Evolutionary conservation across 1,139 yeast genomes (phyloP), one percentile per base, ranked within the genome.

Genomic region (Suhomyces maxii): DNA sequence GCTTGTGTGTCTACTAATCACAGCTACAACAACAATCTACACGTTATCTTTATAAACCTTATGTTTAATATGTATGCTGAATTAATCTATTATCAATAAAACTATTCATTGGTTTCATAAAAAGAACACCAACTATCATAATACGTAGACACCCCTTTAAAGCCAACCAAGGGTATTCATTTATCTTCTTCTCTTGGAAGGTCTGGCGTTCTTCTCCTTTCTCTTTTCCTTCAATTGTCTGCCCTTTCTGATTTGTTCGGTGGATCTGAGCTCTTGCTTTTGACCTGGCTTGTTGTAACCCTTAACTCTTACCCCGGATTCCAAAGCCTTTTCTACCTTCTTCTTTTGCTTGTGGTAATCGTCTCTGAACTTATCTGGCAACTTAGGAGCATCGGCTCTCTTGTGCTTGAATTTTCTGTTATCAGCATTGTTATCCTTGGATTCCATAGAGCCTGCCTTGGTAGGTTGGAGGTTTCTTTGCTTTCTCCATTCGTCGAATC

Each of bases 401-500:
- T 83, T 84, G 63, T 95, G 99, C 65, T 84, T 82, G 74, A 82
- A 87, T 56, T 75, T 76, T 57, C 79, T 79, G 42, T 70, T 69
- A 37, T 50, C 44, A 39, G 63, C 65, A 32, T 57, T 58, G 33
- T 50, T 52, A 3, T 59, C 58, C 34, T 61, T 60, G 6, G 57
- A 56, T 36, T 84, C 89, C 51, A 71, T 61, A 1, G 83, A 67
- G 7, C 90, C 90, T 32, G 76, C 80, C 55, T 79, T 42, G 14
- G 64, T 56, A 36, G 82, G 76, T 36, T 71, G 69, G 48, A 82
- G 61, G 58, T 83, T 84, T 64, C 90, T 81, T 38, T 83, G 82
- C 55, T 84, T 79, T 61, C 85, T 86, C 99, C 98, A 93, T 43
- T 85, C 86, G 49, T 90, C 97, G 61, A 82, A 93, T 57, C 90